A percentile compares a stretch with the other conserved stretches of the same genome.
Conservation (phyloP, 371 early-diverging fungal species). For the Smittium culicis region DNA sequence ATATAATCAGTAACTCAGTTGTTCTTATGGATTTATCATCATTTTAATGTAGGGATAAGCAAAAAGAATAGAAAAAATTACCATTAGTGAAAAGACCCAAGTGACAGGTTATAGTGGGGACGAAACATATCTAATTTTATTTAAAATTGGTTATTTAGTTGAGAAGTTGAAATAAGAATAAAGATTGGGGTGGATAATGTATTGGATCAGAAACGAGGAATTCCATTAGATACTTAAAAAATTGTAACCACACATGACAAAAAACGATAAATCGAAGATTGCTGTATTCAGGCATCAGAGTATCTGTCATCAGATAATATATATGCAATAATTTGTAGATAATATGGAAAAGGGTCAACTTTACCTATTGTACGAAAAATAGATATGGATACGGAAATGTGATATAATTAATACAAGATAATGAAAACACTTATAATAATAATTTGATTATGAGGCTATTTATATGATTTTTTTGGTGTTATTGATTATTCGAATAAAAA, state of each 20-base stretch:
- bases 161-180: background rate
- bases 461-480: too few relatives aligned
- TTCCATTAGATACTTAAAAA: slow-evolving; percentile 7
- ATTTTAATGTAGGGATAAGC: slow-evolving; percentile 4
- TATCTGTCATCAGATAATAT: slow-evolving; percentile 9
- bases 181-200: background rate
- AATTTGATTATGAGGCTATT: too few relatives aligned
- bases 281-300: slow-evolving; percentile 11
- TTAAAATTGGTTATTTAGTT: background rate
- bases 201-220: slow-evolving; percentile 11
- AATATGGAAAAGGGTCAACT: too few relatives aligned
- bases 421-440: too few relatives aligned
- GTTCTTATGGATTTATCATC: background rate
- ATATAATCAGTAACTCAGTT: background rate
- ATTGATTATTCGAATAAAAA: too few relatives aligned
- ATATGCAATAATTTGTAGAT: too few relatives aligned
- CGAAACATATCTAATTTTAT: background rate
- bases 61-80: background rate
- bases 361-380: too few relatives aligned
- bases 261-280: background rate
- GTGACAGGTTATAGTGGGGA: background rate
- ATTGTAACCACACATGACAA: background rate
- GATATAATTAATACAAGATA: too few relatives aligned
- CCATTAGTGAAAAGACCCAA: background rate
- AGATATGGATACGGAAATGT: too few relatives aligned